These are phyloP conservation scores for thale cress (Arabidopsis thaliana) DNA, from an alignment of 345 rosid species.

Conservation along the genomic window TAIR10.1 NC_003070.9:13534501-13535000, in stretches of 20 bases:
- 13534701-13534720: conserved; percentile 99
- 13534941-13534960: conserved; percentile 21
- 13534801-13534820: conserved; percentile 90
- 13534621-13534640: conserved; percentile 4
- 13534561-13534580: not conserved
- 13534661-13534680: conserved; percentile 32
- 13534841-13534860: conserved; percentile 99
- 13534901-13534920: conserved; percentile 5
- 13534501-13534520: conserved; percentile 98
- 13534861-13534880: conserved; percentile 98
- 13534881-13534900: conserved; percentile 99
- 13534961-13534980: conserved; percentile 44
- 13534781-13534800: conserved; percentile 94
- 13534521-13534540: conserved; percentile 98
- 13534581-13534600: not conserved
- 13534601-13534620: conserved; percentile 3
- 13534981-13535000: conserved; percentile 82
- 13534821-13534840: conserved; percentile 99
- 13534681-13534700: conserved; percentile 90
- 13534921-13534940: conserved; percentile 15
- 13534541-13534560: conserved; percentile 11
- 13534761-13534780: conserved; percentile 88
- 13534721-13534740: conserved; percentile 99
- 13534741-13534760: conserved; percentile 97
- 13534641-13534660: conserved; percentile 9